phyloP scores from a whole-genome alignment of 345 rosid species.

The Firmiana major region DNA sequence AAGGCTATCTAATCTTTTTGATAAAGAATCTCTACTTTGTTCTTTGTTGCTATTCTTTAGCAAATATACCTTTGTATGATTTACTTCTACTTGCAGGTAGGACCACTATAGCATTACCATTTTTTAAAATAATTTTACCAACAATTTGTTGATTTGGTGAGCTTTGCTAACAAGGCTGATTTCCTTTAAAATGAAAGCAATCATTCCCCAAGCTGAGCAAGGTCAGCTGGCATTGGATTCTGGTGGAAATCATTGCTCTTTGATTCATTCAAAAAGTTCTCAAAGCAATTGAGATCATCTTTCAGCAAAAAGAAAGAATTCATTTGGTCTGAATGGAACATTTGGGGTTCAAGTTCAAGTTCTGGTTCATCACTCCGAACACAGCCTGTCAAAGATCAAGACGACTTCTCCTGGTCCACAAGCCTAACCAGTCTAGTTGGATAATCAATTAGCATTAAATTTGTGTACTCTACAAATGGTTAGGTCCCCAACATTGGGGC shows the following conservation, averaged over 20 bases:
- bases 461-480: constrained; percentile 13
- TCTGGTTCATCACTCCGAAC: neutral
- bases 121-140: too few relatives aligned
- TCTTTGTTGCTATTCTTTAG: neutral
- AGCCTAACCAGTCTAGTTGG: neutral
- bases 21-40: neutral
- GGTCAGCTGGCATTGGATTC: neutral
- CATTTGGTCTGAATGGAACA: constrained; percentile 3
- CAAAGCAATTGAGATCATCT: neutral
- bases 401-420: constrained; percentile 14
- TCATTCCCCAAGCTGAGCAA: neutral
- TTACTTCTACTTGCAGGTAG: neutral
- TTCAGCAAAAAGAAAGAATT: constrained; percentile 1
- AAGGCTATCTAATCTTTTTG: too few relatives aligned
- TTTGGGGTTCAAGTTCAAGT: constrained; percentile 6
- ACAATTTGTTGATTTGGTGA: too few relatives aligned
- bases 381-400: constrained; percentile 11
- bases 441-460: constrained; percentile 2
- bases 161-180: too few relatives aligned
- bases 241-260: neutral
- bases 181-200: too few relatives aligned
- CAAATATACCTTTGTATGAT: neutral
- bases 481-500: neutral
- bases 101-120: neutral
- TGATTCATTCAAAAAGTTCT: neutral